These are phyloP conservation scores for Chloranthus sessilifolius DNA, from an alignment of 164 flowering plant genomes.

Conservation along the genomic window DNA sequence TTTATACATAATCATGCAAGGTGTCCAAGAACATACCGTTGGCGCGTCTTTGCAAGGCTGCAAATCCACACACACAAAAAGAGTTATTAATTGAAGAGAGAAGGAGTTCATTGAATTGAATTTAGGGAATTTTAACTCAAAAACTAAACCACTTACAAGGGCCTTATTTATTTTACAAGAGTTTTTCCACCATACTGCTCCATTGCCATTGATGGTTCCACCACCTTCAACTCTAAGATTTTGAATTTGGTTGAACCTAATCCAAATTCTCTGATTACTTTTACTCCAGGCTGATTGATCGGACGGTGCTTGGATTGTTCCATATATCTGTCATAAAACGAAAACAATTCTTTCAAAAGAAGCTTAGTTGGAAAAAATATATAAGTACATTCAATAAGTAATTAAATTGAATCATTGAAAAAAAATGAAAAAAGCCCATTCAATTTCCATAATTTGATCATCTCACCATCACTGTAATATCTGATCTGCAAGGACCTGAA, in stretches of 20 bases:
- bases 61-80: too few species aligned
- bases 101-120: background rate
- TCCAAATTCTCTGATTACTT: slow-evolving; percentile 39
- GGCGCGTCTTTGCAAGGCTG: slow-evolving; percentile 89
- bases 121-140: background rate
- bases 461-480: slow-evolving; percentile 46
- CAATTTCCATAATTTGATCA: background rate
- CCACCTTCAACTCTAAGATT: slow-evolving; percentile 39
- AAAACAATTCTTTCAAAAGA: background rate
- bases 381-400: too few species aligned
- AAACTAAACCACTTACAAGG: slow-evolving; percentile 12
- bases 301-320: slow-evolving; percentile 56
- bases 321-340: slow-evolving; percentile 42
- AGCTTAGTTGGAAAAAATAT: too few species aligned
- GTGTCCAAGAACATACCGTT: slow-evolving; percentile 49
- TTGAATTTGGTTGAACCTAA: slow-evolving; percentile 26
- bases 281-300: slow-evolving; percentile 43
- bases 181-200: slow-evolving; percentile 52
- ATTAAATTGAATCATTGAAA: too few species aligned
- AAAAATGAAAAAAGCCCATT: background rate
- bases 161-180: slow-evolving; percentile 32
- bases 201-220: slow-evolving; percentile 57
- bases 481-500: slow-evolving; percentile 74
- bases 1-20: too few species aligned
- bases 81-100: background rate